Evolutionary conservation across 495 filamentous ascomycete species (phyloP), one percentile per base, ranked within the genome.

Genomic region (Sabuloglossum arenarium): DNA sequence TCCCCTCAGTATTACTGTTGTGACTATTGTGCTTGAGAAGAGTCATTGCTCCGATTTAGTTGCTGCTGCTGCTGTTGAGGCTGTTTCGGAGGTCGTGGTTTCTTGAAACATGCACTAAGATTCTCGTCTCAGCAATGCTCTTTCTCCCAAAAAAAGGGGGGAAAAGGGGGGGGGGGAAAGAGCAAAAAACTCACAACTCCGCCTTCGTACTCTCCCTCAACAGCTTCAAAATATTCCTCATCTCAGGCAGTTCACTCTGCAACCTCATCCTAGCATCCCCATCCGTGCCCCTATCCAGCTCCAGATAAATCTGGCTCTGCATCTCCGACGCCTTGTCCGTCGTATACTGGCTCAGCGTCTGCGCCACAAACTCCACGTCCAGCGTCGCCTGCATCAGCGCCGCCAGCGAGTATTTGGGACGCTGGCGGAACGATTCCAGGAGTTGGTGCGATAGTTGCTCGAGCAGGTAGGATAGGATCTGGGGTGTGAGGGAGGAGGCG

Each of bases 341-440:
- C 0, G 86, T 88, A 63, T 88, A 98, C 56, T 85, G 80, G 56
- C 76, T 82, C 54, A 98, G 70, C 11, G 89, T 95, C 71, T 97
- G 93, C 5, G 88, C 86, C 34, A 96, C 81, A 68, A 97, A 98
- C 67, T 98, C 91, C 9, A 94, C 88, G 58, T 98, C 91, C 5
- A 98, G 75, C 0, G 93, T 97, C 1, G 93, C 93, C 68, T 97
- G 93, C 82, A 96, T 93, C 50, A 98, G 74, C 8, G 80, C 79
- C n/a, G 80, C 70, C 0, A 98, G 80, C 6, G 76, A 71, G 70
- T 86, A 97, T 30, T 71, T 70, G 6, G 73, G 59, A 10, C 52
- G 24, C 14, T 47, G 53, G 56, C 78, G 76, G 70, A 94, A 87
- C 0, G 82, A 78, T 14, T 77, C 72, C 5, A 91, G 72, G 9